Evolutionary conservation across 2,329 filamentous ascomycete species (phyloP).

Genomic region (Trichoderma brevicompactum): DNA sequence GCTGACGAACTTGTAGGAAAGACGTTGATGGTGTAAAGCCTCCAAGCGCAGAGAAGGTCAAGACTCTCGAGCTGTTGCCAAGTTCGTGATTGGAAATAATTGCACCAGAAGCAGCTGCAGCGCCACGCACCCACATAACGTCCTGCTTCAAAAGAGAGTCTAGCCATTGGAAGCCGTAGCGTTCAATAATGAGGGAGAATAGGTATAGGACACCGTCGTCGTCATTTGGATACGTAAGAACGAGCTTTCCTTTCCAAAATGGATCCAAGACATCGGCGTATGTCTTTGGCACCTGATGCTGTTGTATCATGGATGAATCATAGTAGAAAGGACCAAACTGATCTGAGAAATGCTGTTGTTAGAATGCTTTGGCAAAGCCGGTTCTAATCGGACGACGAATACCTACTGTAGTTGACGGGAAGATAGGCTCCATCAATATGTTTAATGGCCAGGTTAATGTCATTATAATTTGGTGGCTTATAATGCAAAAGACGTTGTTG

Average conservation of each 20-base stretch:
- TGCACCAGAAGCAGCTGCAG: slow-evolving; percentile 1
- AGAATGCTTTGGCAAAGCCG: neutral
- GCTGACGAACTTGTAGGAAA: slow-evolving; percentile 8
- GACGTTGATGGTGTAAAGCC: slow-evolving; percentile 19
- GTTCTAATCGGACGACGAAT: too few species aligned
- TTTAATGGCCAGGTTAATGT: slow-evolving; percentile 14
- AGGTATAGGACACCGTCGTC: slow-evolving; percentile 16
- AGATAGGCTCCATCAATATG: slow-evolving; percentile 17
- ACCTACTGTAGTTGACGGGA: slow-evolving; percentile 13
- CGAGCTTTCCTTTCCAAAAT: slow-evolving; percentile 15
- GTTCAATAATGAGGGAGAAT: slow-evolving; percentile 16
- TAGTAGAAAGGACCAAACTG: slow-evolving; percentile 25
- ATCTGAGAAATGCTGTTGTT: neutral
- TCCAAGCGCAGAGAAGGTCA: slow-evolving; percentile 15
- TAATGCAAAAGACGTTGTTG: slow-evolving; percentile 21
- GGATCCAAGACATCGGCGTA: slow-evolving; percentile 14
- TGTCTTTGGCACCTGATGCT: neutral
- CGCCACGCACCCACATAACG: slow-evolving; percentile 24
- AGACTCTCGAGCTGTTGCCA: neutral
- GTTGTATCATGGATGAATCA: neutral
- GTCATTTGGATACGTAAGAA: slow-evolving; percentile 20
- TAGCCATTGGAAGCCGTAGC: slow-evolving; percentile 16
- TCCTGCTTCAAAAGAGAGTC: slow-evolving; percentile 11
- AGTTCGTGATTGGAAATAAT: slow-evolving; percentile 2
- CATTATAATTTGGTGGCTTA: slow-evolving; percentile 14